phyloP scores from a whole-genome alignment of 2,329 filamentous ascomycete genomes.

The Pseudogymnoascus sp. region DNA sequence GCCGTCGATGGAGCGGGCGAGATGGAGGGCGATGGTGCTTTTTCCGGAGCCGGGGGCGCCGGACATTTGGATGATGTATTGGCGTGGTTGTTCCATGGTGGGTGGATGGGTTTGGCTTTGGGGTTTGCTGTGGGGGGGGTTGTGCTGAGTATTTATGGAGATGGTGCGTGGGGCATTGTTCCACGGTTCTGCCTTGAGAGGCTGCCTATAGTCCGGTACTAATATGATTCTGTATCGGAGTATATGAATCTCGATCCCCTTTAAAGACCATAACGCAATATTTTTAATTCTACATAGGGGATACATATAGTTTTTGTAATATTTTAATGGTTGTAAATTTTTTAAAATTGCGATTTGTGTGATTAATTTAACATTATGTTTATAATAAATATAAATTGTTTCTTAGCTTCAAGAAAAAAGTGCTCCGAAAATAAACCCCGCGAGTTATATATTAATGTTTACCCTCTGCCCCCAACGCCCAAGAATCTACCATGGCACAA shows the following conservation, averaged over 20 bases:
- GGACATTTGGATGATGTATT: slow-evolving; percentile 29
- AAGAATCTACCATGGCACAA: background rate
- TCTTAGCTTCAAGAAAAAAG: background rate
- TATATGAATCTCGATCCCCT: background rate
- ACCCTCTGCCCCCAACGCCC: background rate
- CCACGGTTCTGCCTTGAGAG: background rate
- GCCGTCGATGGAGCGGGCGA: slow-evolving; percentile 22
- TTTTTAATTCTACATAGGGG: background rate
- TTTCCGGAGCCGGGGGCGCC: slow-evolving; percentile 33
- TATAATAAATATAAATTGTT: background rate
- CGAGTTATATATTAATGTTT: background rate
- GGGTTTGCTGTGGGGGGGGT: background rate
- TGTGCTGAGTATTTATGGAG: background rate
- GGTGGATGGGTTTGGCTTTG: background rate
- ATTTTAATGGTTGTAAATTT: background rate
- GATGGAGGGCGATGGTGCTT: slow-evolving; percentile 27
- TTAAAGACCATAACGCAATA: background rate
- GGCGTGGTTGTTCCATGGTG: background rate
- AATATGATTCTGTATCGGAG: background rate
- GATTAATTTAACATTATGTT: background rate
- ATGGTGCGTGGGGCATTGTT: background rate
- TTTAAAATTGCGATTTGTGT: background rate
- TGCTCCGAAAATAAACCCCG: background rate
- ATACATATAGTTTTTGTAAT: background rate
- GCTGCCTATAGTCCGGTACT: background rate